phyloP scores from a whole-genome alignment of 768 basidiomycete genomes.

The Panaeolus cyanescens region DNA sequence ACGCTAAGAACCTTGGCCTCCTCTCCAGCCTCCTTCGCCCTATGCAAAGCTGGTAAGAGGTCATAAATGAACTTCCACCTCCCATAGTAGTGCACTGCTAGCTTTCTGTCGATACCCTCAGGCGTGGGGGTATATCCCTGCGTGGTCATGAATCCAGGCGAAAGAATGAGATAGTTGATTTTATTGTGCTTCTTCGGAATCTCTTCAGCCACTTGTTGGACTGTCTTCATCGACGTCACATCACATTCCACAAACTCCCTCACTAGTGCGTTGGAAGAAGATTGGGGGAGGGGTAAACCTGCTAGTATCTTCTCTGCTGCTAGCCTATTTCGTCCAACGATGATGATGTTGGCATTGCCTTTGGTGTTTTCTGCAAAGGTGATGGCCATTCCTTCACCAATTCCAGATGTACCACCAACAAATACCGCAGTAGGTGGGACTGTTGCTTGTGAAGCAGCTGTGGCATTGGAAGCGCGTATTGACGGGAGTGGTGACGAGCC shows the following conservation, averaged over 20 bases:
- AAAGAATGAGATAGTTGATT: conserved; percentile 55
- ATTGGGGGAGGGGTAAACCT: conserved; percentile 33
- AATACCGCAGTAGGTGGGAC: conserved; percentile 38
- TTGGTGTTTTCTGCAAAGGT: conserved; percentile 47
- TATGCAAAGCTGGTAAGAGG: conserved; percentile 43
- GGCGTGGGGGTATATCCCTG: conserved; percentile 24
- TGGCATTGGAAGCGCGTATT: conserved; percentile 34
- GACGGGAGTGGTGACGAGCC: conserved; percentile 28
- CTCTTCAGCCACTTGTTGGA: conserved; percentile 31
- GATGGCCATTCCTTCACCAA: conserved; percentile 48
- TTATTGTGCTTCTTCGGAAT: conserved; percentile 37
- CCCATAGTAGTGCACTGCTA: conserved; percentile 31
- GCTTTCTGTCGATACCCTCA: conserved; percentile 30
- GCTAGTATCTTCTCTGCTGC: conserved; percentile 50
- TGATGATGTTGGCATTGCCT: conserved; percentile 52
- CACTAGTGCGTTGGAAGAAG: conserved; percentile 7
- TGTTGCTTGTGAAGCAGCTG: conserved; percentile 16
- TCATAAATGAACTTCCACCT: conserved; percentile 53
- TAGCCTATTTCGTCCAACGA: conserved; percentile 51
- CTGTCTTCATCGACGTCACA: conserved; percentile 51
- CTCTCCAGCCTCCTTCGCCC: conserved; percentile 46
- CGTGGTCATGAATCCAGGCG: conserved; percentile 42
- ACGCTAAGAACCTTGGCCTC: conserved; percentile 52
- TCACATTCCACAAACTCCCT: conserved; percentile 59
- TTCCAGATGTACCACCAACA: conserved; percentile 49